Evolutionary conservation across 306 rosid genomes (phyloP).

Genomic region (Carpinus viminea): DNA sequence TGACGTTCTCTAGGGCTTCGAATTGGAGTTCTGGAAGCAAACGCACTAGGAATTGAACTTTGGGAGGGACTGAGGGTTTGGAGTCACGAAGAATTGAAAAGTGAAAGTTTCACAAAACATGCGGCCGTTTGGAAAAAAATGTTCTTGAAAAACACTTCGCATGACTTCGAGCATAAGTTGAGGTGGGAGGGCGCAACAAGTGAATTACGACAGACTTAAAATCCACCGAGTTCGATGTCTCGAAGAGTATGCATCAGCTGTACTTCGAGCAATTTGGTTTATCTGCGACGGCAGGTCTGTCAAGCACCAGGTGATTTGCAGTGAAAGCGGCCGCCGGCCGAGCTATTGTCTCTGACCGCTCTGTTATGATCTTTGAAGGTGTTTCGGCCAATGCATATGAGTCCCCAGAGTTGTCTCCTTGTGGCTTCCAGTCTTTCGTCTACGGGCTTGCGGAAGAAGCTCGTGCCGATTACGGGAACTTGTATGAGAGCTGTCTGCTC

Average conservation of each 20-base stretch:
- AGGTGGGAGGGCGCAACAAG: no score
- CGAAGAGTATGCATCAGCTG: conserved; percentile 74
- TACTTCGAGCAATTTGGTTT: conserved; percentile 54
- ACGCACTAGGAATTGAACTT: background rate
- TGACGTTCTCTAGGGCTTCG: background rate
- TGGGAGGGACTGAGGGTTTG: background rate
- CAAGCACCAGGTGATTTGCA: conserved; percentile 70
- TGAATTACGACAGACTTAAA: conserved; percentile 75
- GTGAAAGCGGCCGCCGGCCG: conserved; percentile 90
- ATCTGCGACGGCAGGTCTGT: conserved; percentile 62
- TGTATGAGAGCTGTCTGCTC: conserved; percentile 54
- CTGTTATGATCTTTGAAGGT: conserved; percentile 73
- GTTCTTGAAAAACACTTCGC: no score
- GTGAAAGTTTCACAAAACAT: no score
- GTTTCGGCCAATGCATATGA: conserved; percentile 42
- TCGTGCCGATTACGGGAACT: conserved; percentile 46
- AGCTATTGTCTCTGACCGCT: conserved; percentile 83
- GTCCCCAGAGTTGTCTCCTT: conserved; percentile 41
- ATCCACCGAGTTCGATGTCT: conserved; percentile 62
- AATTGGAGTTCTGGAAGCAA: background rate
- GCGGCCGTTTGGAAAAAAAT: no score
- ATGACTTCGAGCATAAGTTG: conserved; percentile 3
- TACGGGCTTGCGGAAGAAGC: conserved; percentile 73
- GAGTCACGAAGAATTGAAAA: no score
- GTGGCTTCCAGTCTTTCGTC: conserved; percentile 47